Percentiles rank a stretch among this genome's conserved stretches.
Conservation (phyloP, 2,329 filamentous ascomycete species). For the Cadophora malorum region DNA sequence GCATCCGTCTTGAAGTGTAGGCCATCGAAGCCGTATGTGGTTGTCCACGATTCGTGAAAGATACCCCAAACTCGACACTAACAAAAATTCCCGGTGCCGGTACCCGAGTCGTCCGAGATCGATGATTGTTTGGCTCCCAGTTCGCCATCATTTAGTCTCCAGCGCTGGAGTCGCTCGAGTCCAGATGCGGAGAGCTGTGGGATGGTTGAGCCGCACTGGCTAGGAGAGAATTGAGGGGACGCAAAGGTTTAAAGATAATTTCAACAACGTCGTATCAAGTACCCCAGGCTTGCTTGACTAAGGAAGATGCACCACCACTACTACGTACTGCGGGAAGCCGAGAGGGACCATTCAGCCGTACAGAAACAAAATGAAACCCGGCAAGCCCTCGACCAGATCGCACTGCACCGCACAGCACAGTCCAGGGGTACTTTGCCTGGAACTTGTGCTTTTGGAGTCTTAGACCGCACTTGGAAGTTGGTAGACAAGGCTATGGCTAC, state of each 20-base stretch:
- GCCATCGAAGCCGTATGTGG: conserved; percentile 38
- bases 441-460: conserved; percentile 15
- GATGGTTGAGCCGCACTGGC: conserved; percentile 23
- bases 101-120: conserved; percentile 34
- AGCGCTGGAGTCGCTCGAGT: conserved; percentile 4
- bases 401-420: not conserved
- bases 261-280: conserved; percentile 13
- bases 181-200: conserved; percentile 3
- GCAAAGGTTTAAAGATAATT: conserved; percentile 20
- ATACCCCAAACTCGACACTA: conserved; percentile 42
- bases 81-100: conserved; percentile 40
- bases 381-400: conserved; percentile 12
- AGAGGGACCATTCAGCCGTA: not conserved
- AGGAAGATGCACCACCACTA: conserved; percentile 16
- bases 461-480: conserved; percentile 6
- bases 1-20: conserved; percentile 41
- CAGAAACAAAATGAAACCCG: conserved; percentile 25
- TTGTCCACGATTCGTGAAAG: conserved; percentile 35
- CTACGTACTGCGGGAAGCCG: conserved; percentile 20
- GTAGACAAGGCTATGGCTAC: conserved; percentile 19
- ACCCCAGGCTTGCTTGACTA: conserved; percentile 10
- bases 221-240: conserved; percentile 5
- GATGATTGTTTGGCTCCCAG: conserved; percentile 28
- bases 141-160: conserved; percentile 30
- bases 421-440: conserved; percentile 17